Base-by-base conservation (phyloP, 2,329 filamentous ascomycete genomes). In the Lachnellula willkommii region DNA sequence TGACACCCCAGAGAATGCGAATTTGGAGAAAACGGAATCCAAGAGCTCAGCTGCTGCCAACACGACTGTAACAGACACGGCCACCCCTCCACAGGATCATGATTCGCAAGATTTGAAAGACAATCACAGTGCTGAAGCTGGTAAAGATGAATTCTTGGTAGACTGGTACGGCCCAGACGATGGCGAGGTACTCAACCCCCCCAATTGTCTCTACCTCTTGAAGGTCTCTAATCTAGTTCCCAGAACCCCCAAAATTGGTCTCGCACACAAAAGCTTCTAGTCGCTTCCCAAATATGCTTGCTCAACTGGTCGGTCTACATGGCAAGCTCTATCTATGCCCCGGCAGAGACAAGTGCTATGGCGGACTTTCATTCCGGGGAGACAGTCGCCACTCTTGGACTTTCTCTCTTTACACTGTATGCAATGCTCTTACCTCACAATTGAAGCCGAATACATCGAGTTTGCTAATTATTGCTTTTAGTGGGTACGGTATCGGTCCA, bases 401-500 rank as follows among this genome's bases (percentile, higher is more conserved):
- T 37, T n/a, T 37, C 36, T 12, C 15, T 37, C 11, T 37, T 37
- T 3, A n/a, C 15, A 12, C 36, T 37, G 36, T 37, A 37, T 37
- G 15, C 15, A 12, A n/a, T 12, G 11, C 36, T 37, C 11, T 37
- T n/a, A 37, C 36, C 24, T 37, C 2, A n/a, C 2, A 37, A 37
- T 37, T 37, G 11, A 37, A 12, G 15, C 15, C 36, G 2, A 37
- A 37, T 4, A 37, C 2, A 37, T 37, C 4, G 24, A 5, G 24
- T 2, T 26, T 37, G 36, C 36, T 37, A 37, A 37, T 37, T 12
- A 37, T 37, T 37, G 11, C 11, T 12, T 37, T 12, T 5, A 55
- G 53, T 40, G 82, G 80, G 1, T 82, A 82, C 58, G 82, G 84
- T n/a, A 68, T 82, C 24, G 84, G 84, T 0, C 83, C 84, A 1